Percentiles rank a stretch among this genome's conserved stretches.
Conservation (phyloP, 306 rosid species). For the Biancaea sappan region DNA sequence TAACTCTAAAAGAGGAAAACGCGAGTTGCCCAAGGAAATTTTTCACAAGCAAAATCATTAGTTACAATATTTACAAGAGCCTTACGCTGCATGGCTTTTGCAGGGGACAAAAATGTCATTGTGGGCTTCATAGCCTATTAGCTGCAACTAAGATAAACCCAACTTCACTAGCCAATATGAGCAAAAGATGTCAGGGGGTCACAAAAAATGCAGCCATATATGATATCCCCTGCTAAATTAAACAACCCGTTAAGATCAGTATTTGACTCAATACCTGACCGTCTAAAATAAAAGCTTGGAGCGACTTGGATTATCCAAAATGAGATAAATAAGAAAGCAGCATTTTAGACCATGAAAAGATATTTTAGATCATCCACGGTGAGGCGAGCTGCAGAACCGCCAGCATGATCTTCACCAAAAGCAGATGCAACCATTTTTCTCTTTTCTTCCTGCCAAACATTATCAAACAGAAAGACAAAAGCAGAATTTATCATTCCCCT, state of each 20-base stretch:
- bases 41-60: slow-evolving; percentile 33
- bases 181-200: slow-evolving; percentile 29
- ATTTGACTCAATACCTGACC: not conserved
- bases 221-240: not conserved
- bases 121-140: slow-evolving; percentile 37
- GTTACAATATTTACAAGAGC: slow-evolving; percentile 54
- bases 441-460: slow-evolving; percentile 79
- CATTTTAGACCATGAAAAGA: slow-evolving; percentile 80
- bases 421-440: slow-evolving; percentile 98
- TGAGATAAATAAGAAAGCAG: slow-evolving; percentile 4
- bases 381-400: slow-evolving; percentile 71
- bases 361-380: slow-evolving; percentile 94
- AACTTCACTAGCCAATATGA: slow-evolving; percentile 20
- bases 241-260: not conserved
- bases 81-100: slow-evolving; percentile 39
- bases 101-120: slow-evolving; percentile 45
- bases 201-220: slow-evolving; percentile 25
- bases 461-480: slow-evolving; percentile 27
- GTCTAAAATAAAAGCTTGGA: slow-evolving; percentile 22
- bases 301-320: slow-evolving; percentile 24
- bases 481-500: slow-evolving; percentile 29
- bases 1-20: not conserved
- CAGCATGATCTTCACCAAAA: slow-evolving; percentile 91
- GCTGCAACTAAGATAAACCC: slow-evolving; percentile 29
- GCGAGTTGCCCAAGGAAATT: slow-evolving; percentile 19